Conservation (phyloP, 768 basidiomycete genomes). For the Rhodosporidiobolus sp. region DNA sequence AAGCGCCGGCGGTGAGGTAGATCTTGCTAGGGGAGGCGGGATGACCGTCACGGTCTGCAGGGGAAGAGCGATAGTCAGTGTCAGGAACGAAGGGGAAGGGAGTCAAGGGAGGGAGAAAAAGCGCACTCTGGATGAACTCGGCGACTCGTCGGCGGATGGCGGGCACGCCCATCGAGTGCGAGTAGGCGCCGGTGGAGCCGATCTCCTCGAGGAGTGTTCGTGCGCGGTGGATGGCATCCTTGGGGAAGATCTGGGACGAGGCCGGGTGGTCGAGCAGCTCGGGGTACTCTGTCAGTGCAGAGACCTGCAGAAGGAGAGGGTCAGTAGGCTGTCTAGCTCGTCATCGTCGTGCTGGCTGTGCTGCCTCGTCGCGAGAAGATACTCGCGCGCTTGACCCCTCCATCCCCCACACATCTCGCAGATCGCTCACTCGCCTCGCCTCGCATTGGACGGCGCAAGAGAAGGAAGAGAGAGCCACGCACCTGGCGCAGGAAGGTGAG, state of each 20-base stretch:
- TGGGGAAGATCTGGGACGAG: constrained; percentile 68
- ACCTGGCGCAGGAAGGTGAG: constrained; percentile 92
- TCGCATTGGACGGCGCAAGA: constrained; percentile 4
- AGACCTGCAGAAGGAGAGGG: constrained; percentile 60
- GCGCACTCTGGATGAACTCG: constrained; percentile 76
- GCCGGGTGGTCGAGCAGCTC: constrained; percentile 69
- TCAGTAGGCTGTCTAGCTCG: neutral
- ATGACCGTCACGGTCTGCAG: constrained; percentile 79
- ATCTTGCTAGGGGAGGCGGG: constrained; percentile 77
- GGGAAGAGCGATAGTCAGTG: constrained; percentile 16
- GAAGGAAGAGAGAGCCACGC: constrained; percentile 38
- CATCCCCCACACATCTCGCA: neutral
- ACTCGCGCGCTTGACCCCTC: neutral
- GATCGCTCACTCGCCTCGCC: neutral
- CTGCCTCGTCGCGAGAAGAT: neutral
- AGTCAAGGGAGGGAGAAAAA: neutral
- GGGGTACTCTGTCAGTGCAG: constrained; percentile 88
- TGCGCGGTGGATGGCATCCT: constrained; percentile 79
- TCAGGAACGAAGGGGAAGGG: neutral
- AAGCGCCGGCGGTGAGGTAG: constrained; percentile 93
- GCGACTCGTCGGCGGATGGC: constrained; percentile 84
- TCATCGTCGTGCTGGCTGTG: no score
- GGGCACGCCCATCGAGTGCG: constrained; percentile 88
- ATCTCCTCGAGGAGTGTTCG: constrained; percentile 76
- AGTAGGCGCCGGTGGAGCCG: constrained; percentile 91